Percentiles rank a stretch among this genome's conserved stretches.
Conservation (phyloP, 2,329 filamentous ascomycete genomes). For the Colletotrichum euphorbiae region DNA sequence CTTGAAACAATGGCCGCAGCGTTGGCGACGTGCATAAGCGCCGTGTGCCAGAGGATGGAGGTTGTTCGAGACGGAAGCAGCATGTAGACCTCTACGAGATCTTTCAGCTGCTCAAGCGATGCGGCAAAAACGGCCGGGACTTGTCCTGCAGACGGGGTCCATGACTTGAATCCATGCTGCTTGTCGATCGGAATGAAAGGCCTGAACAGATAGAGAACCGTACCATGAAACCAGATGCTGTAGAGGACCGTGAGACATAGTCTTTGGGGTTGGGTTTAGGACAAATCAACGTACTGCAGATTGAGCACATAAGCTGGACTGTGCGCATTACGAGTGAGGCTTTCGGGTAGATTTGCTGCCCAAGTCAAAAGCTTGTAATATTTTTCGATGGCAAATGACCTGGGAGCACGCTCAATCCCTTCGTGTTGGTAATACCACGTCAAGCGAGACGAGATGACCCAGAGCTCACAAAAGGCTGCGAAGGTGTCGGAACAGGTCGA, state of each 20-base stretch:
- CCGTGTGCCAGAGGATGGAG: conserved; percentile 55
- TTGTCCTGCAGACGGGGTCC: conserved; percentile 27
- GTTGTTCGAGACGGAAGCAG: conserved; percentile 48
- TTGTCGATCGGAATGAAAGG: conserved; percentile 31
- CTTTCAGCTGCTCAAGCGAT: conserved; percentile 53
- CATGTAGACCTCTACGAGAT: conserved; percentile 53
- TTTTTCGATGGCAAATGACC: conserved; percentile 50
- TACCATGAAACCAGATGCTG: conserved; percentile 36
- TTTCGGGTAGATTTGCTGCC: conserved; percentile 48
- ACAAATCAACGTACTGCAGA: conserved; percentile 49
- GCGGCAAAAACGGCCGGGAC: conserved; percentile 46
- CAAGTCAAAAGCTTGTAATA: conserved; percentile 54
- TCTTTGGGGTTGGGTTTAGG: background rate
- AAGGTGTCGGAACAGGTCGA: conserved; percentile 43
- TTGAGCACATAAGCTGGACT: conserved; percentile 50
- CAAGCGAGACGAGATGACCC: conserved; percentile 50
- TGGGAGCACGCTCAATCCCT: conserved; percentile 29
- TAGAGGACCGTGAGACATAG: background rate
- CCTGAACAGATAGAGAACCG: conserved; percentile 35
- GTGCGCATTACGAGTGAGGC: conserved; percentile 44
- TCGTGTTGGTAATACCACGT: conserved; percentile 45
- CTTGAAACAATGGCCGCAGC: conserved; percentile 47
- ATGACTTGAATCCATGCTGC: conserved; percentile 29
- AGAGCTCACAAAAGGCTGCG: conserved; percentile 50
- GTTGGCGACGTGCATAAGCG: conserved; percentile 53